phyloP scores from a whole-genome alignment of 768 basidiomycete species.

The Ephemerocybe angulata region DNA sequence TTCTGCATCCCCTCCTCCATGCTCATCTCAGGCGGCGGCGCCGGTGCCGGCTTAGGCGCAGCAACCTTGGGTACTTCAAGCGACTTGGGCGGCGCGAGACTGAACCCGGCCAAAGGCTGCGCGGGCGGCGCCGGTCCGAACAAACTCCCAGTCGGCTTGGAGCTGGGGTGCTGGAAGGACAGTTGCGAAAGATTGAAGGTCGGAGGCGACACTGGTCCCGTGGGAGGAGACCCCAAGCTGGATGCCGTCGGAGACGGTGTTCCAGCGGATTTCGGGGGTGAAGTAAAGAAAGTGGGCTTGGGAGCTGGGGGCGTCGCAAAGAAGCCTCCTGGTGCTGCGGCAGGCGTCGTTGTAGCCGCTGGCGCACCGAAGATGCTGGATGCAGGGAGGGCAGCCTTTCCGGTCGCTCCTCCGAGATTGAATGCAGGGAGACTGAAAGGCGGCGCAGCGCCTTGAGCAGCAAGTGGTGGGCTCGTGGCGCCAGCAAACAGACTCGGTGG shows the following conservation, averaged over 20 bases:
- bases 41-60: constrained; percentile 9
- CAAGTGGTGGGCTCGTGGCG: not conserved
- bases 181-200: too few relatives aligned
- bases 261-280: too few relatives aligned
- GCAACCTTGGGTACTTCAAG: constrained; percentile 4
- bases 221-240: too few relatives aligned
- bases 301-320: too few relatives aligned
- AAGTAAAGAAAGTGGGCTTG: too few relatives aligned
- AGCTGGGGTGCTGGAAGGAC: too few relatives aligned
- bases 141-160: too few relatives aligned
- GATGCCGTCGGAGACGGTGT: too few relatives aligned
- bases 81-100: not conserved
- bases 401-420: not conserved
- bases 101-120: not conserved
- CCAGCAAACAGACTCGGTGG: constrained; percentile 9
- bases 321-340: too few relatives aligned
- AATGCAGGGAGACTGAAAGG: constrained; percentile 1
- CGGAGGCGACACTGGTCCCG: too few relatives aligned
- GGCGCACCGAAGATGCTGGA: not conserved
- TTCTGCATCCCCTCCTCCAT: constrained; percentile 65
- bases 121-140: not conserved
- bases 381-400: not conserved
- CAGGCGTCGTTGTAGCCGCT: too few relatives aligned
- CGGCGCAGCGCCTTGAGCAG: not conserved
- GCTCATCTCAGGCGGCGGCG: constrained; percentile 21